Conservation (phyloP, 2,329 filamentous ascomycete species). For the Trichoderma guizhouense region DNA sequence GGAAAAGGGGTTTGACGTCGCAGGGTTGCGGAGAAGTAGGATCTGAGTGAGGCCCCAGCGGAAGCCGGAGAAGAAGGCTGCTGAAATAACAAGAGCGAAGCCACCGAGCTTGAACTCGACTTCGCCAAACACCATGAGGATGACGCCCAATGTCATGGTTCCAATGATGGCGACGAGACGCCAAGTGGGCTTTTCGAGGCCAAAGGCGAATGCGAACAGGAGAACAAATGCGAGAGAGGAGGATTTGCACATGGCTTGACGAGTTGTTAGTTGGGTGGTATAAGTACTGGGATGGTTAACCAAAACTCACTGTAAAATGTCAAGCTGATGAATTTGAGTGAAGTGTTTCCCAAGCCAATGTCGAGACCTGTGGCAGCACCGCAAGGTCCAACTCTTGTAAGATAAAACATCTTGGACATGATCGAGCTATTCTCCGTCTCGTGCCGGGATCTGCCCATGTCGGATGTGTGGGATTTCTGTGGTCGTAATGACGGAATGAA, state of each 20-base stretch:
- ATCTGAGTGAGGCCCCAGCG: constrained; percentile 99
- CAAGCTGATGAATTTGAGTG: constrained; percentile 90
- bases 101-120: constrained; percentile 82
- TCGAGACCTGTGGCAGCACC: constrained; percentile 90
- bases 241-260: constrained; percentile 91
- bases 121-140: constrained; percentile 98
- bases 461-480: constrained; percentile 45
- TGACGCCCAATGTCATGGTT: constrained; percentile 86
- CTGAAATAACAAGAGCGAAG: constrained; percentile 88
- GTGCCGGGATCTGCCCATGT: constrained; percentile 49
- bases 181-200: constrained; percentile 82
- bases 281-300: neutral
- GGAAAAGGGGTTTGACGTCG: constrained; percentile 93
- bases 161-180: constrained; percentile 83
- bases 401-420: constrained; percentile 87
- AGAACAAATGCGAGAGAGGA: constrained; percentile 94
- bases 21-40: constrained; percentile 85
- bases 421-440: constrained; percentile 57
- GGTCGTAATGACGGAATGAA: constrained; percentile 81
- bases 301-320: constrained; percentile 79
- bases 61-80: constrained; percentile 93
- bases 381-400: constrained; percentile 87
- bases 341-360: constrained; percentile 94
- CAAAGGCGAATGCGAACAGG: constrained; percentile 90
- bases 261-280: constrained; percentile 23